Conservation (phyloP, 768 basidiomycete species). For the Collybia sp. region DNA sequence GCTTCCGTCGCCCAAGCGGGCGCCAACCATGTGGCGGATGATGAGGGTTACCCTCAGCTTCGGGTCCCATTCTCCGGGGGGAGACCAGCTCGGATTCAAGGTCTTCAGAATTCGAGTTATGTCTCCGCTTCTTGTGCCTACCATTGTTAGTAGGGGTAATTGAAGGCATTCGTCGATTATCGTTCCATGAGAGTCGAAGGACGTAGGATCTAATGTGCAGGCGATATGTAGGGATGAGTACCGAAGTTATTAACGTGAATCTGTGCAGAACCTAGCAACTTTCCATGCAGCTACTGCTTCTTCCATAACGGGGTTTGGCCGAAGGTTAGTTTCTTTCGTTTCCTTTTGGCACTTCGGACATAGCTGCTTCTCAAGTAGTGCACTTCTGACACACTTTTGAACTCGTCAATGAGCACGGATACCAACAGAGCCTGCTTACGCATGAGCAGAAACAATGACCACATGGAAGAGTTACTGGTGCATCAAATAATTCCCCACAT, state of each 20-base stretch:
- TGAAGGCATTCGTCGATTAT: conserved; percentile 12
- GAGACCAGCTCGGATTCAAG: too few species aligned
- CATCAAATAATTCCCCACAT: conserved; percentile 70
- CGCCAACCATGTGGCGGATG: too few species aligned
- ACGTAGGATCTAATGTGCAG: conserved; percentile 33
- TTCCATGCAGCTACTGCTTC: conserved; percentile 71
- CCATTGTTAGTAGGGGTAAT: too few species aligned
- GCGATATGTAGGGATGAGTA: not conserved
- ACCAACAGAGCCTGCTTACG: conserved; percentile 32
- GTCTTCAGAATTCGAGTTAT: too few species aligned
- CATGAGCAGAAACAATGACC: conserved; percentile 82
- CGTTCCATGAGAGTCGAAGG: conserved; percentile 33
- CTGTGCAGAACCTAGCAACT: conserved; percentile 46
- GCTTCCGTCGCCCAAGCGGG: too few species aligned
- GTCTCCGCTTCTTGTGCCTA: too few species aligned
- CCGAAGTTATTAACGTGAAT: not conserved
- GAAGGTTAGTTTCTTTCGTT: conserved; percentile 55
- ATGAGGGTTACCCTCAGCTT: too few species aligned
- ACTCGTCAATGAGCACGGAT: not conserved
- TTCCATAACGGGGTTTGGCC: conserved; percentile 68
- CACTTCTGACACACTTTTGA: conserved; percentile 66
- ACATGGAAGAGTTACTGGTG: conserved; percentile 68
- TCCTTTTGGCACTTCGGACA: conserved; percentile 69
- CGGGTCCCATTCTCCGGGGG: too few species aligned
- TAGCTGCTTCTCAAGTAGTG: conserved; percentile 52